Conservation (phyloP, 805 yeast species). For the Clavispora asparagi region DNA sequence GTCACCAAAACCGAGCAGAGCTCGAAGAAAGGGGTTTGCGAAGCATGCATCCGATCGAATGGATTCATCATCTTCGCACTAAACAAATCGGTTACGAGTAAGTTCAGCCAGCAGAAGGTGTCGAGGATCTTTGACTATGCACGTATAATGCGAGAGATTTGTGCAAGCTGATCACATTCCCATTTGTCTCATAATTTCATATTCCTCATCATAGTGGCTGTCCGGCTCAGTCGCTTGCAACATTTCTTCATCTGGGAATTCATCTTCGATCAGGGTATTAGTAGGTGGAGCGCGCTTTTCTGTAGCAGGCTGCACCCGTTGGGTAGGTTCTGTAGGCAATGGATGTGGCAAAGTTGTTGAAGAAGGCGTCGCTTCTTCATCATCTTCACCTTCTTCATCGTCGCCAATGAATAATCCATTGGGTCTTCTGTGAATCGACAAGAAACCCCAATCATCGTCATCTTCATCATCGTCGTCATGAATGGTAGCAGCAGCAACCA, state of each 20-base stretch:
- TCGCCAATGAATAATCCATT: slow-evolving; percentile 26
- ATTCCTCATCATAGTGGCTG: slow-evolving; percentile 20
- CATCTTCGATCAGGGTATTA: not conserved
- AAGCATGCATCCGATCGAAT: slow-evolving; percentile 45
- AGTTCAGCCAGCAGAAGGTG: slow-evolving; percentile 31
- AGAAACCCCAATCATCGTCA: slow-evolving; percentile 19
- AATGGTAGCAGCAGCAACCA: not conserved
- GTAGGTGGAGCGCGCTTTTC: not conserved
- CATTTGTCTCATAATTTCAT: slow-evolving; percentile 35
- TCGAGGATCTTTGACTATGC: slow-evolving; percentile 44
- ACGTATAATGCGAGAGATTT: slow-evolving; percentile 18
- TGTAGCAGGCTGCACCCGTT: not conserved
- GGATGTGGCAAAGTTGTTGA: not conserved
- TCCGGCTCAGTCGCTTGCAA: slow-evolving; percentile 3
- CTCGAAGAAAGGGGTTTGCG: slow-evolving; percentile 19
- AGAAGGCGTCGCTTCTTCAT: not conserved
- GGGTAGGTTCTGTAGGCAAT: slow-evolving; percentile 1
- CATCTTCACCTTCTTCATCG: slow-evolving; percentile 34
- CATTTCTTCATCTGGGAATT: slow-evolving; percentile 9
- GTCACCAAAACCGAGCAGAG: not conserved
- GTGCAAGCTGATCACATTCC: slow-evolving; percentile 16
- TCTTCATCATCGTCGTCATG: slow-evolving; percentile 9
- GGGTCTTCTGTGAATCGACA: slow-evolving; percentile 7
- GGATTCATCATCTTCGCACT: slow-evolving; percentile 50
- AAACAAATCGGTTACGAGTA: slow-evolving; percentile 19